phyloP scores from a whole-genome alignment of 2,329 filamentous ascomycete genomes.

The Pseudovirgaria hyperparasitica region DNA sequence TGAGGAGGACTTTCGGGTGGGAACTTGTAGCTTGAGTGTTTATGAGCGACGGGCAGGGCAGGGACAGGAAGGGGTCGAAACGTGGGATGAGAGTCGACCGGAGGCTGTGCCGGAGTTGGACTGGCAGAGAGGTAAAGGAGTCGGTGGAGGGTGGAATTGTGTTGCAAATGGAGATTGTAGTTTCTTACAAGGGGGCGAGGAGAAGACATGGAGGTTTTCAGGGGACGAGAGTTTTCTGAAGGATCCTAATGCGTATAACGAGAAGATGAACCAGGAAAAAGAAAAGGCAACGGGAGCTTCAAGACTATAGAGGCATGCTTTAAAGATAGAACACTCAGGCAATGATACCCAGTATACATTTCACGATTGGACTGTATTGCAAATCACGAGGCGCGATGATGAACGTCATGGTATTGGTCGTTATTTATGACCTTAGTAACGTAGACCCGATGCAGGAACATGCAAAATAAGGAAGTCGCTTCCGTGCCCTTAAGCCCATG shows the following conservation, averaged over 20 bases:
- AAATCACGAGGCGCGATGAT: too few relatives aligned
- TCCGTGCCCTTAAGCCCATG: slow-evolving; percentile 4
- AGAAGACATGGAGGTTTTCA: slow-evolving; percentile 74
- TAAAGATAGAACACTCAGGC: slow-evolving; percentile 1
- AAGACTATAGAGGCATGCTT: slow-evolving; percentile 1
- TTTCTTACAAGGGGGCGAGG: slow-evolving; percentile 66
- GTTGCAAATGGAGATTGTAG: slow-evolving; percentile 71
- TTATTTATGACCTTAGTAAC: slow-evolving; percentile 2
- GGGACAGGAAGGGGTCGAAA: slow-evolving; percentile 5
- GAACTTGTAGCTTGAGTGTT: slow-evolving; percentile 67
- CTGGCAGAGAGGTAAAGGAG: slow-evolving; percentile 49
- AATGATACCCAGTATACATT: too few relatives aligned
- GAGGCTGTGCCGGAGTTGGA: slow-evolving; percentile 28
- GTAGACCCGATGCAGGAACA: slow-evolving; percentile 3
- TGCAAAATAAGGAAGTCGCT: slow-evolving; percentile 2
- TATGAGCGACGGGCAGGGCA: slow-evolving; percentile 39
- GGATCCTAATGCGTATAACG: slow-evolving; percentile 25
- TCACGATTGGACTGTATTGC: too few relatives aligned
- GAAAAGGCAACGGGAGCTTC: neutral
- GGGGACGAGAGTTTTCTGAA: slow-evolving; percentile 44
- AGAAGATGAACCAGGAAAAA: slow-evolving; percentile 8
- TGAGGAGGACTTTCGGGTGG: slow-evolving; percentile 72
- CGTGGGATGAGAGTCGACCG: slow-evolving; percentile 16
- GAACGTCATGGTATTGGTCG: too few relatives aligned
- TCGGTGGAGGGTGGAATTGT: slow-evolving; percentile 70